A percentile compares a stretch with the other conserved stretches of the same genome.
phyloP scores from a whole-genome alignment of 805 yeast species.

The Alloascoidea hylecoeti region DNA sequence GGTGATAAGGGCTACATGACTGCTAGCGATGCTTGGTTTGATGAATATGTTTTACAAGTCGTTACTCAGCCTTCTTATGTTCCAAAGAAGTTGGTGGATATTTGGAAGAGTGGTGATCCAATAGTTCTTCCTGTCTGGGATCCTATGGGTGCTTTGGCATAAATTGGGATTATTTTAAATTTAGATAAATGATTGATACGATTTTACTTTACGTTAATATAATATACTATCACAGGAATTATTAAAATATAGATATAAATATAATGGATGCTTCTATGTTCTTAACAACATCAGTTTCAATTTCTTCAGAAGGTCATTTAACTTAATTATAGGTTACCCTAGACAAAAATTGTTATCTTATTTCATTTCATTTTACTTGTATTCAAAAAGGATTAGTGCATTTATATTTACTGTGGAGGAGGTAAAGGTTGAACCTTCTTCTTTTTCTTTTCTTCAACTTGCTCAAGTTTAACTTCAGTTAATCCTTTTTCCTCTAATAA shows the following conservation, averaged over 20 bases:
- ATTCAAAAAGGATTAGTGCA: too few species aligned
- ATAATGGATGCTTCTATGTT: too few species aligned
- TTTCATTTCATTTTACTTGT: too few species aligned
- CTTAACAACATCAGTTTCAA: too few species aligned
- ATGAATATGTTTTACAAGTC: constrained; percentile 46
- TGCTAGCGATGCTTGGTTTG: constrained; percentile 47
- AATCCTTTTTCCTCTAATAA: constrained; percentile 73
- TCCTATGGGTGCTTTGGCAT: constrained; percentile 52
- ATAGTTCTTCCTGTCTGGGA: constrained; percentile 48
- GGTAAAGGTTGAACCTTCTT: constrained; percentile 32
- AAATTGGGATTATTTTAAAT: constrained; percentile 3
- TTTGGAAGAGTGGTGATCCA: constrained; percentile 23
- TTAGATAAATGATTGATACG: background rate
- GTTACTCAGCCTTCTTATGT: constrained; percentile 35
- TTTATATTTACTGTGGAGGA: too few species aligned
- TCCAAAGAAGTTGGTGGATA: constrained; percentile 20
- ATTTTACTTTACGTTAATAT: background rate
- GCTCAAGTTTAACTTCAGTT: constrained; percentile 78
- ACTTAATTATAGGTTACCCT: too few species aligned
- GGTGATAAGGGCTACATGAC: constrained; percentile 44
- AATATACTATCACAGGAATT: background rate
- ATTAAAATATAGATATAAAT: too few species aligned
- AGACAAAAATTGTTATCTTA: too few species aligned
- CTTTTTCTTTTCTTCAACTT: constrained; percentile 68
- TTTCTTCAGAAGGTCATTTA: too few species aligned